Percentiles rank a stretch among this genome's conserved stretches.
Evolutionary conservation across 495 filamentous ascomycete genomes (phyloP).

Genomic region (Trichoderma virens): DNA sequence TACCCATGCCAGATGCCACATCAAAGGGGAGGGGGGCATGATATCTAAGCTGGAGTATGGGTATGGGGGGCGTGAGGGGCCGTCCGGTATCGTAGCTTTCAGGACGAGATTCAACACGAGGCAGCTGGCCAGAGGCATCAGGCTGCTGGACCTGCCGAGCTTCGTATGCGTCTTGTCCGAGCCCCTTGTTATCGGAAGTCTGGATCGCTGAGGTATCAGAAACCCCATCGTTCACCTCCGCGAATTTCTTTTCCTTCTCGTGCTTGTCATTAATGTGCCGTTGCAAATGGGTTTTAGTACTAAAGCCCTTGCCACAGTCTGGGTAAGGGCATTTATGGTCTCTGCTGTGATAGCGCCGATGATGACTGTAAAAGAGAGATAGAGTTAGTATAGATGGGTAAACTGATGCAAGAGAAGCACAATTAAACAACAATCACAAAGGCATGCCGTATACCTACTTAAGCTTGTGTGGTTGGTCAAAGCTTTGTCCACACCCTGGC

Average conservation of each 20-base stretch:
- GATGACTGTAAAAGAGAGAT: constrained; percentile 32
- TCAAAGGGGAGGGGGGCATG: too few species aligned
- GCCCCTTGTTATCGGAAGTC: too few species aligned
- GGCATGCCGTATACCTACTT: constrained; percentile 30
- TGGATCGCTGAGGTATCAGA: too few species aligned
- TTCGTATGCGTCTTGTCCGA: too few species aligned
- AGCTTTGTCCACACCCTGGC: constrained; percentile 28
- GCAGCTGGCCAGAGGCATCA: too few species aligned
- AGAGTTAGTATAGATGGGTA: neutral
- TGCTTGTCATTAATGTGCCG: constrained; percentile 46
- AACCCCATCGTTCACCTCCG: too few species aligned
- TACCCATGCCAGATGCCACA: too few species aligned
- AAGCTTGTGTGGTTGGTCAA: constrained; percentile 40
- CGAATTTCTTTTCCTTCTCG: constrained; percentile 37
- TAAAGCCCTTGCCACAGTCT: constrained; percentile 37
- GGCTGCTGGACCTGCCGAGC: too few species aligned
- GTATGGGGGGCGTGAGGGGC: too few species aligned
- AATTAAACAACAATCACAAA: neutral
- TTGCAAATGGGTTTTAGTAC: constrained; percentile 43
- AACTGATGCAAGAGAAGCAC: neutral
- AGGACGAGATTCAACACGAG: too few species aligned
- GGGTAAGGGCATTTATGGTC: constrained; percentile 35
- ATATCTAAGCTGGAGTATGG: too few species aligned
- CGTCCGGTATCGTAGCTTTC: too few species aligned
- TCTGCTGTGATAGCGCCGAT: constrained; percentile 42